Conservation (phyloP, 495 filamentous ascomycete genomes). For the Ramalina peruviana region DNA sequence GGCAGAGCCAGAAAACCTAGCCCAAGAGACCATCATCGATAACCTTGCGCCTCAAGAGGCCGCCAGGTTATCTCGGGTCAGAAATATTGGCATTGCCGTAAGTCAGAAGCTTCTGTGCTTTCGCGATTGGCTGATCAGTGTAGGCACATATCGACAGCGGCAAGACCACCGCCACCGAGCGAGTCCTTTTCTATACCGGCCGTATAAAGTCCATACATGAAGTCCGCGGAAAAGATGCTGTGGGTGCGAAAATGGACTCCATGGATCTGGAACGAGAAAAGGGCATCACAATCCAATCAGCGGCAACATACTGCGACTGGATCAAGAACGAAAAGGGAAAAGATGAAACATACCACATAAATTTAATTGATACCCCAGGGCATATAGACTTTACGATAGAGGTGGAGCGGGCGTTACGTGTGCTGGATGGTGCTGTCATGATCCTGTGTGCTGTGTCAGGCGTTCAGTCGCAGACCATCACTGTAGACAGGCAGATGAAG, state of each 20-base stretch:
- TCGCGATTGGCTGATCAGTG: not conserved
- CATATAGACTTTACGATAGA: constrained; percentile 99
- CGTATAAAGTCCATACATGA: constrained; percentile 96
- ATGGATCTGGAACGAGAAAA: constrained; percentile 98
- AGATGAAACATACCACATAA: constrained; percentile 90
- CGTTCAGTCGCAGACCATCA: constrained; percentile 96
- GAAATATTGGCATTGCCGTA: constrained; percentile 98
- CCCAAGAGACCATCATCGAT: constrained; percentile 55
- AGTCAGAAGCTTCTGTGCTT: constrained; percentile 15
- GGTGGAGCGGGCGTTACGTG: constrained; percentile 89
- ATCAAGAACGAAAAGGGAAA: constrained; percentile 63
- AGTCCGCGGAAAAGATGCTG: constrained; percentile 85
- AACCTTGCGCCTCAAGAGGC: constrained; percentile 65
- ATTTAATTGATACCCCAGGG: constrained; percentile 96
- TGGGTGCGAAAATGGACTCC: constrained; percentile 99
- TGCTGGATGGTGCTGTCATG: constrained; percentile 96
- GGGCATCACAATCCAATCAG: constrained; percentile 97
- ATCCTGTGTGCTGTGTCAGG: constrained; percentile 95
- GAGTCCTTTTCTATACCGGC: constrained; percentile 97
- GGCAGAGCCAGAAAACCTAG: constrained; percentile 41
- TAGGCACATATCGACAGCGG: constrained; percentile 98
- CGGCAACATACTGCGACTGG: constrained; percentile 98
- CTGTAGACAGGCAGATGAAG: constrained; percentile 96
- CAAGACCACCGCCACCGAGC: constrained; percentile 94
- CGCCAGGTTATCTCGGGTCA: constrained; percentile 58